Evolutionary conservation across 768 basidiomycete species (phyloP).

Genomic region (Chiua virens): DNA sequence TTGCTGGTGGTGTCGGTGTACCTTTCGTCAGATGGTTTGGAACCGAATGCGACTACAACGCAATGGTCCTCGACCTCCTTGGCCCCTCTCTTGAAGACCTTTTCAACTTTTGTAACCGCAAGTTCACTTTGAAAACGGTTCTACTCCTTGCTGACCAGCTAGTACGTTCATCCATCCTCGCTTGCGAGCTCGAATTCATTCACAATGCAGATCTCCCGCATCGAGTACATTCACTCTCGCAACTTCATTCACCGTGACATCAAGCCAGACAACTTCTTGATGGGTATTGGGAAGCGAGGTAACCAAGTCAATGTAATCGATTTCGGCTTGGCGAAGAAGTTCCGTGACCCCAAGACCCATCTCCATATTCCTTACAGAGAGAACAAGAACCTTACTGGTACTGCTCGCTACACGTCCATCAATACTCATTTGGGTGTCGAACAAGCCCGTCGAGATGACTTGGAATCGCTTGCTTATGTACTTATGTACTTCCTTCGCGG

Average conservation of each 20-base stretch:
- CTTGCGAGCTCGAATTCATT: slow-evolving; percentile 40
- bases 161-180: slow-evolving; percentile 37
- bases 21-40: slow-evolving; percentile 97
- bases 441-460: slow-evolving; percentile 96
- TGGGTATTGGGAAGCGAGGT: slow-evolving; percentile 99
- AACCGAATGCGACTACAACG: slow-evolving; percentile 98
- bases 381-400: slow-evolving; percentile 99
- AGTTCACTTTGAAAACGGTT: slow-evolving; percentile 96
- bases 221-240: slow-evolving; percentile 99
- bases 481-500: slow-evolving; percentile 99
- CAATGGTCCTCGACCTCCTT: slow-evolving; percentile 97
- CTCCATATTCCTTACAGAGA: slow-evolving; percentile 99
- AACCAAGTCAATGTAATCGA: slow-evolving; percentile 99
- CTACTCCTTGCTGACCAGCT: slow-evolving; percentile 95
- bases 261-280: slow-evolving; percentile 99
- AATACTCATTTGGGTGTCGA: slow-evolving; percentile 99
- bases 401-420: slow-evolving; percentile 98
- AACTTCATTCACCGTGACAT: slow-evolving; percentile 98
- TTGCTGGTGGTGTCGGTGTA: slow-evolving; percentile 97
- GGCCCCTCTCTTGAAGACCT: slow-evolving; percentile 90
- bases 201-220: slow-evolving; percentile 82
- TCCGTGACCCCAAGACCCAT: slow-evolving; percentile 99
- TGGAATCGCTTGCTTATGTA: slow-evolving; percentile 98
- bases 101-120: slow-evolving; percentile 96
- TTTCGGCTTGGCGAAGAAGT: slow-evolving; percentile 99